Conservation (phyloP, 495 filamentous ascomycete species). For the Xylaria nigripes region DNA sequence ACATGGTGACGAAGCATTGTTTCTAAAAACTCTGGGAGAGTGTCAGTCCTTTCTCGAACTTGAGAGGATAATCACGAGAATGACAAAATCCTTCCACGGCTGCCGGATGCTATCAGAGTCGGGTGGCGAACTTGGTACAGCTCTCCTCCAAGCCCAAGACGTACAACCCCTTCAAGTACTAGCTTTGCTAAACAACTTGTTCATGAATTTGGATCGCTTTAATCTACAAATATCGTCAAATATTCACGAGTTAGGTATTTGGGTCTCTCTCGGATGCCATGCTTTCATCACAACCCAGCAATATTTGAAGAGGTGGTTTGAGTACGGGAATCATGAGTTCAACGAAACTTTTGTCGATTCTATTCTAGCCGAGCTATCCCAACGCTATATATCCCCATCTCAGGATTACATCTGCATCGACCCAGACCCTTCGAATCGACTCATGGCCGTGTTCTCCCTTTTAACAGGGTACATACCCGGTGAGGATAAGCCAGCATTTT, state of each 20-base stretch:
- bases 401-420: neutral
- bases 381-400: neutral
- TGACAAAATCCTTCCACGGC: conserved; percentile 12
- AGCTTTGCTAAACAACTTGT: conserved; percentile 20
- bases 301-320: conserved; percentile 6
- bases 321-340: neutral
- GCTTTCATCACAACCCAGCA: conserved; percentile 6
- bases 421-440: neutral
- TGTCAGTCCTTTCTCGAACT: conserved; percentile 1
- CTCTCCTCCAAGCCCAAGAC: neutral
- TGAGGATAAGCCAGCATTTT: neutral
- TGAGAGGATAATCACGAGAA: conserved; percentile 15
- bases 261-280: conserved; percentile 6
- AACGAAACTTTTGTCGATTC: neutral
- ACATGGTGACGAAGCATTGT: neutral
- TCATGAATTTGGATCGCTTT: conserved; percentile 12
- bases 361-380: neutral
- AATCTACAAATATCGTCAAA: neutral
- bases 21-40: neutral
- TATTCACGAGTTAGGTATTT: conserved; percentile 1
- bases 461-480: conserved; percentile 8
- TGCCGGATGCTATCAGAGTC: conserved; percentile 7
- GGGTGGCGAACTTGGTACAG: neutral
- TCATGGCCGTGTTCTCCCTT: neutral
- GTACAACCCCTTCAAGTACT: conserved; percentile 6